A percentile compares a stretch with the other conserved stretches of the same genome.
Evolutionary conservation across 2,329 filamentous ascomycete species (phyloP).

Genomic region (Orbilia quercus): DNA sequence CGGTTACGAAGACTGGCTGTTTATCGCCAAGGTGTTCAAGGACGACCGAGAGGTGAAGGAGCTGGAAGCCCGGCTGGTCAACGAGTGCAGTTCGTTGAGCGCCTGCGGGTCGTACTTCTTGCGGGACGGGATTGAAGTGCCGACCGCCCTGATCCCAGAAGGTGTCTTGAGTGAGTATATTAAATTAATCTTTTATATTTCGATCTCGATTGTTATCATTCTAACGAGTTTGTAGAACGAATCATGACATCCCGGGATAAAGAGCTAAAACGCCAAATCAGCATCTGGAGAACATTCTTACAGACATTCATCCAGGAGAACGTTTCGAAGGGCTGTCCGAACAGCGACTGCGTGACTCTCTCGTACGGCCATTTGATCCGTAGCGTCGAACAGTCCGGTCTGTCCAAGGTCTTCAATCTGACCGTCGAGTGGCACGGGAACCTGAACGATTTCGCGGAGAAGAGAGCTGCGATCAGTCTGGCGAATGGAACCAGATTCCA

Average conservation of each 20-base stretch:
- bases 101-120: conserved; percentile 40
- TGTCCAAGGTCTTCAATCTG: conserved; percentile 36
- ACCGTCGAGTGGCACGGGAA: conserved; percentile 47
- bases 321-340: conserved; percentile 38
- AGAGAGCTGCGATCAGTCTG: conserved; percentile 28
- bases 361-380: conserved; percentile 49
- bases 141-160: conserved; percentile 36
- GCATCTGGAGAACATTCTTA: conserved; percentile 39
- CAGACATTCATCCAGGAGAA: conserved; percentile 43
- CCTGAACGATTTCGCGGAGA: conserved; percentile 45
- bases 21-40: conserved; percentile 49
- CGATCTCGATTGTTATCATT: background rate
- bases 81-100: conserved; percentile 41
- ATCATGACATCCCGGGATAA: conserved; percentile 25
- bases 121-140: conserved; percentile 24
- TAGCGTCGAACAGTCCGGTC: conserved; percentile 48
- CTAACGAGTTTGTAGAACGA: conserved; percentile 9
- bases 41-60: conserved; percentile 30
- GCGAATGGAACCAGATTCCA: conserved; percentile 52
- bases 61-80: conserved; percentile 30
- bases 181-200: no score
- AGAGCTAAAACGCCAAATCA: conserved; percentile 42
- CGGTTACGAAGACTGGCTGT: conserved; percentile 52
- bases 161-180: conserved; percentile 34
- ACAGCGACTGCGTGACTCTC: conserved; percentile 49